These are phyloP conservation scores for Zygoascus hellenicus DNA, from an alignment of 1,139 yeast genomes.

Conservation along the genomic window DNA sequence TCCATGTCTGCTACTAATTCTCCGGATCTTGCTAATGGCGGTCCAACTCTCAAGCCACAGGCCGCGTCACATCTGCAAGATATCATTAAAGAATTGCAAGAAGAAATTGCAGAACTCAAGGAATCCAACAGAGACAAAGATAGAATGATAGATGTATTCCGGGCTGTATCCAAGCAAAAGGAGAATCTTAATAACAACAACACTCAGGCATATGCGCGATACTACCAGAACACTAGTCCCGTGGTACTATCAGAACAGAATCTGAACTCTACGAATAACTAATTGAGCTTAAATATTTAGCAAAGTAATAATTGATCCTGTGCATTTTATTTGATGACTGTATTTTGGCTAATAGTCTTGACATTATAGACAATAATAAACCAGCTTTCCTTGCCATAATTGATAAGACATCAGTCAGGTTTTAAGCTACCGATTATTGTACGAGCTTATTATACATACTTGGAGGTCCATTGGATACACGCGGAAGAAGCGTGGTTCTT, in stretches of 20 bases:
- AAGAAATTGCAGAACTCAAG: slow-evolving; percentile 61
- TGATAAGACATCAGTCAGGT: too few relatives aligned
- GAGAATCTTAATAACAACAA: slow-evolving; percentile 3
- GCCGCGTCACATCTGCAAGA: slow-evolving; percentile 22
- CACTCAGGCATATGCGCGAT: slow-evolving; percentile 9
- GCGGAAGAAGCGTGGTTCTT: too few relatives aligned
- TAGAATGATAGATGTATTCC: slow-evolving; percentile 46
- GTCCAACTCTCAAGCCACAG: slow-evolving; percentile 2
- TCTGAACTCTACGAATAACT: slow-evolving; percentile 36
- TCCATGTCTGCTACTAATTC: slow-evolving; percentile 8
- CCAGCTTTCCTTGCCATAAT: too few relatives aligned
- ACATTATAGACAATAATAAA: too few relatives aligned
- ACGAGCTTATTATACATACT: too few relatives aligned
- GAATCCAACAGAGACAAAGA: slow-evolving; percentile 65
- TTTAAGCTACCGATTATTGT: too few relatives aligned
- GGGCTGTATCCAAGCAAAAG: slow-evolving; percentile 7
- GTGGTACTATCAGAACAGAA: slow-evolving; percentile 8
- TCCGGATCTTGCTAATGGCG: not conserved
- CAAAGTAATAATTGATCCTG: not conserved
- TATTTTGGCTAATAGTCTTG: too few relatives aligned
- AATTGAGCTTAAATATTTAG: not conserved
- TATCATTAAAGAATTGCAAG: slow-evolving; percentile 55
- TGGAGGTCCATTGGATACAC: too few relatives aligned
- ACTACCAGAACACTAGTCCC: slow-evolving; percentile 7
- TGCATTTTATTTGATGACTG: not conserved